phyloP scores from a whole-genome alignment of 1,139 yeast genomes.

The Debaryomyces sp. region DNA sequence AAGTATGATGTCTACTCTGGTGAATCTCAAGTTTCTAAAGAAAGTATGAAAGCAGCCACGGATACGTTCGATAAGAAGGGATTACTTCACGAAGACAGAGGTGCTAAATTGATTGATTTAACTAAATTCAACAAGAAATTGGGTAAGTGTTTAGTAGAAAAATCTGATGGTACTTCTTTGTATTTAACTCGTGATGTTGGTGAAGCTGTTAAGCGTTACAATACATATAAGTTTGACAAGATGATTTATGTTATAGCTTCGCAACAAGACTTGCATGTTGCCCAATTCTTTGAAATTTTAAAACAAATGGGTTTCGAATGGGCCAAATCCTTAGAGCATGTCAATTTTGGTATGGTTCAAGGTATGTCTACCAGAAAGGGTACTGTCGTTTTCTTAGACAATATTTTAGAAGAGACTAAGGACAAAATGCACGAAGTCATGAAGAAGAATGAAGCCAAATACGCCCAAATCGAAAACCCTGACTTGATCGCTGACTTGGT shows the following conservation, averaged over 20 bases:
- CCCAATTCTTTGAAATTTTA: constrained; percentile 93
- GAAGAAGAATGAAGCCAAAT: constrained; percentile 90
- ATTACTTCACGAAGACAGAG: constrained; percentile 83
- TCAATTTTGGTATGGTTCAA: constrained; percentile 96
- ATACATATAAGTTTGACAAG: constrained; percentile 85
- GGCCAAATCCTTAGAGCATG: constrained; percentile 79
- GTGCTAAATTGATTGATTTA: constrained; percentile 88
- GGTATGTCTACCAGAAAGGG: constrained; percentile 99
- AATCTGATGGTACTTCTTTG: constrained; percentile 93
- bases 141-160: constrained; percentile 92
- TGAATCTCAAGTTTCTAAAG: constrained; percentile 88
- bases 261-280: constrained; percentile 93
- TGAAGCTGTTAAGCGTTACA: constrained; percentile 90
- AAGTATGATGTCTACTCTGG: constrained; percentile 89
- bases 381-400: constrained; percentile 95
- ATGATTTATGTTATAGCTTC: constrained; percentile 95
- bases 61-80: constrained; percentile 65
- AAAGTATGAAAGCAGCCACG: constrained; percentile 69
- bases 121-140: constrained; percentile 86
- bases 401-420: constrained; percentile 90
- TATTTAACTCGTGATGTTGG: constrained; percentile 97
- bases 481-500: constrained; percentile 94
- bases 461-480: constrained; percentile 92
- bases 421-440: constrained; percentile 97
- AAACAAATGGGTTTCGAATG: constrained; percentile 91